Conservation (phyloP, 1,139 yeast genomes). For the Suhomyces choctaworum region DNA sequence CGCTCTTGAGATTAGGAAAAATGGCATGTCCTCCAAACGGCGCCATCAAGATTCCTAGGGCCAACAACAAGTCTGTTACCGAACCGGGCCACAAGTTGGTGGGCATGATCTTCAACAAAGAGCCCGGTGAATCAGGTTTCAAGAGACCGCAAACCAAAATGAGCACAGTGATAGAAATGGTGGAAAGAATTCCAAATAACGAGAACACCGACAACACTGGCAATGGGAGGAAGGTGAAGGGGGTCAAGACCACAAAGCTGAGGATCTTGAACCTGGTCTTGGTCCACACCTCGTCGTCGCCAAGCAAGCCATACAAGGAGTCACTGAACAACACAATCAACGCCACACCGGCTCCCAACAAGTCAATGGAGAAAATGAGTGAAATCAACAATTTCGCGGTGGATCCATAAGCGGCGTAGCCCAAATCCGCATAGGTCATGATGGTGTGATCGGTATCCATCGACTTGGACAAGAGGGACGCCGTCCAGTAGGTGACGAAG, state of each 20-base stretch:
- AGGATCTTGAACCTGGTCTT: conserved; percentile 37
- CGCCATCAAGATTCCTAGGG: conserved; percentile 59
- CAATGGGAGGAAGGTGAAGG: conserved; percentile 48
- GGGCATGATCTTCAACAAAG: conserved; percentile 43
- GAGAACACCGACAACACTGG: conserved; percentile 47
- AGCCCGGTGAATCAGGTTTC: conserved; percentile 44
- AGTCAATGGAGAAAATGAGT: conserved; percentile 45
- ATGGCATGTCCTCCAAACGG: conserved; percentile 67
- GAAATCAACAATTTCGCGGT: conserved; percentile 44
- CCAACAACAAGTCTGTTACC: conserved; percentile 41
- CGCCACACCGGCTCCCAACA: conserved; percentile 58
- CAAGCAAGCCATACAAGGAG: conserved; percentile 46
- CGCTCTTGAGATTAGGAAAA: conserved; percentile 58
- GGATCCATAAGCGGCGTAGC: conserved; percentile 71
- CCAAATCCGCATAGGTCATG: conserved; percentile 87
- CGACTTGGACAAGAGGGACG: conserved; percentile 39
- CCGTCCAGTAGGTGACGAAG: conserved; percentile 46
- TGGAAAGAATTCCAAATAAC: conserved; percentile 46
- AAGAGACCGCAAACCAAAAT: conserved; percentile 43
- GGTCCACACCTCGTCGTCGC: conserved; percentile 42
- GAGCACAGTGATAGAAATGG: conserved; percentile 43
- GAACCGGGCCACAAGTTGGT: conserved; percentile 50
- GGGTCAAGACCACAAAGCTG: conserved; percentile 45
- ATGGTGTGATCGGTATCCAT: conserved; percentile 75
- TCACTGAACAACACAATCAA: conserved; percentile 57